A percentile compares a stretch with the other conserved stretches of the same genome.
Conservation (phyloP, 441 rosid genomes). For the Daphne laureola region DNA sequence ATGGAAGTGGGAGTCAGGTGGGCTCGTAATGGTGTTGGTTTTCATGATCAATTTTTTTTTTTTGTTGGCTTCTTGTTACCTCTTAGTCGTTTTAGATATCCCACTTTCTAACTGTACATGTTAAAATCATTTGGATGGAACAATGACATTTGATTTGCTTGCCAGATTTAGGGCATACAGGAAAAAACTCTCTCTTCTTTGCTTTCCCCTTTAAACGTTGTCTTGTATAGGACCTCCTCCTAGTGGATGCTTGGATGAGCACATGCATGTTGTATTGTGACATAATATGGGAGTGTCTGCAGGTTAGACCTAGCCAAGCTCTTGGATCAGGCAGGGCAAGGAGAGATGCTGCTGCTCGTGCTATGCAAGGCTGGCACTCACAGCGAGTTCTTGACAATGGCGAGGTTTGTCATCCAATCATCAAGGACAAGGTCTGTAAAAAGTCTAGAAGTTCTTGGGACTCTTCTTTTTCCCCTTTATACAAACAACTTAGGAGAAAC, state of each 20-base stretch:
- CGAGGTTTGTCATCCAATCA: constrained; percentile 46
- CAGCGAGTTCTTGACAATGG: constrained; percentile 54
- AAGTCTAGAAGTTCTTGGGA: constrained; percentile 4
- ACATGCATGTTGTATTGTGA: background rate
- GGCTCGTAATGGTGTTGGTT: constrained; percentile 1
- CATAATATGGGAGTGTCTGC: constrained; percentile 12
- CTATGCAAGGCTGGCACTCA: constrained; percentile 76
- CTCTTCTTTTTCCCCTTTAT: background rate
- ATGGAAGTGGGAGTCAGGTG: constrained; percentile 46
- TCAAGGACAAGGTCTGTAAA: constrained; percentile 25
- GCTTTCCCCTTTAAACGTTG: too few species aligned
- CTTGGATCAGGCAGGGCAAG: constrained; percentile 54
- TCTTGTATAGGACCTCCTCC: too few species aligned
- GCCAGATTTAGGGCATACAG: too few species aligned
- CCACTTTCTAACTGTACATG: too few species aligned
- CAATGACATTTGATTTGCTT: too few species aligned
- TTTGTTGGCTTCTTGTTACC: too few species aligned
- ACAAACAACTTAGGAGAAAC: too few species aligned
- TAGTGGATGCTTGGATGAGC: background rate
- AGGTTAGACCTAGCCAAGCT: constrained; percentile 38
- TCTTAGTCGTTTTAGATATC: too few species aligned
- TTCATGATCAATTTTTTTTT: too few species aligned
- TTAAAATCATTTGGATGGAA: too few species aligned
- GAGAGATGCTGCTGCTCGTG: constrained; percentile 78
- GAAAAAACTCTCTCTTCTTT: too few species aligned